phyloP scores from a whole-genome alignment of 2,329 filamentous ascomycete genomes.

The Erysiphe pulchra region DNA sequence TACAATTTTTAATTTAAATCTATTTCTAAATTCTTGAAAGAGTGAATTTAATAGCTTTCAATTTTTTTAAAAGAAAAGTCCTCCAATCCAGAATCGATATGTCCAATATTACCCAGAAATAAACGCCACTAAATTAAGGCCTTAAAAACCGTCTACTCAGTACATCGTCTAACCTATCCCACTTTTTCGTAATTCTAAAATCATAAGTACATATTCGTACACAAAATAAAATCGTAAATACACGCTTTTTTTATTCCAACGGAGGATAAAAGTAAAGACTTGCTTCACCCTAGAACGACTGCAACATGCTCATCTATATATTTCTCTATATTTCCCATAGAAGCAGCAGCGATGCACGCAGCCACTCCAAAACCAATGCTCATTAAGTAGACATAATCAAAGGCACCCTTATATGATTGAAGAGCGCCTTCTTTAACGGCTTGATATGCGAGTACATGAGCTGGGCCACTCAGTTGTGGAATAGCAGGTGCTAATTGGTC shows the following conservation, averaged over 20 bases:
- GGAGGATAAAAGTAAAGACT: background rate
- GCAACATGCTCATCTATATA: slow-evolving; percentile 33
- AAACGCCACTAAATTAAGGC: no score
- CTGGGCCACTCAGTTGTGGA: background rate
- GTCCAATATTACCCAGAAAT: no score
- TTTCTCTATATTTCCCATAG: slow-evolving; percentile 30
- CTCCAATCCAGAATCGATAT: no score
- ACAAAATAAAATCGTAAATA: background rate
- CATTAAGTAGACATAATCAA: slow-evolving; percentile 33
- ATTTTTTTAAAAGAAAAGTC: no score
- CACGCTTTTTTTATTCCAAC: background rate
- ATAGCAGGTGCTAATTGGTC: background rate
- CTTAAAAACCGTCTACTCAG: no score
- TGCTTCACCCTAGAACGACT: slow-evolving; percentile 15
- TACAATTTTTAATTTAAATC: no score
- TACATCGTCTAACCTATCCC: background rate
- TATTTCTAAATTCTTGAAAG: no score
- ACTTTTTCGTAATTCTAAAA: background rate
- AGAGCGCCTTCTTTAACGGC: slow-evolving; percentile 23
- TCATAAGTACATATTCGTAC: background rate
- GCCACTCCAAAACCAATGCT: slow-evolving; percentile 34
- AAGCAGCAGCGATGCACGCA: slow-evolving; percentile 28
- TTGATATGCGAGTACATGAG: slow-evolving; percentile 13
- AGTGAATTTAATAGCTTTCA: no score
- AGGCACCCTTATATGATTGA: slow-evolving; percentile 22